Conservation (phyloP, 768 basidiomycete genomes). For the Russula emetica region DNA sequence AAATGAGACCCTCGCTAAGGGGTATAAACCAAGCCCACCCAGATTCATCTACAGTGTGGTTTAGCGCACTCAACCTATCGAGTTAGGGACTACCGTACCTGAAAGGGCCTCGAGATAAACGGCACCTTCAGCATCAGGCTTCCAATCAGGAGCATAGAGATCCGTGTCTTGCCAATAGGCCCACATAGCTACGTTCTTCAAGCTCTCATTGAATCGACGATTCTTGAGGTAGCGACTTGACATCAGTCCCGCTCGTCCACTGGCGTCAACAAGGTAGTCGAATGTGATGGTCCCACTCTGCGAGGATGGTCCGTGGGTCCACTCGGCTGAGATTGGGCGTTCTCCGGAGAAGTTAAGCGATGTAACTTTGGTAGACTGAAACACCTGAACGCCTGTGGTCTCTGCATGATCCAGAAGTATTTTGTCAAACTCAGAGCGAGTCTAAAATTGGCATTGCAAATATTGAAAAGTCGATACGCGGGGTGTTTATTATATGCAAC, state of each 20-base stretch:
- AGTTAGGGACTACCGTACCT: conserved; percentile 39
- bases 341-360: conserved; percentile 22
- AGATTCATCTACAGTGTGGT: conserved; percentile 39
- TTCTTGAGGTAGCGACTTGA: conserved; percentile 63
- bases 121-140: conserved; percentile 36
- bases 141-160: conserved; percentile 39
- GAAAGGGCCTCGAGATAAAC: conserved; percentile 56
- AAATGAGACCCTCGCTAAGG: conserved; percentile 45
- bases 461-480: not conserved
- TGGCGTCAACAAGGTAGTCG: conserved; percentile 67
- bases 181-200: conserved; percentile 76
- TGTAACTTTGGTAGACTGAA: conserved; percentile 41
- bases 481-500: conserved; percentile 27
- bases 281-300: conserved; percentile 52
- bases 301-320: conserved; percentile 39
- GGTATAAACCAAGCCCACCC: conserved; percentile 62
- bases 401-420: conserved; percentile 54
- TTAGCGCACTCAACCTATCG: not conserved
- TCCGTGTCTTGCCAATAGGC: conserved; percentile 63
- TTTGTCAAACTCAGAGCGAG: conserved; percentile 56
- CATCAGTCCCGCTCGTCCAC: conserved; percentile 67
- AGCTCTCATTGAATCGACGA: conserved; percentile 58
- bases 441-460: conserved; percentile 33
- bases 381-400: conserved; percentile 45
- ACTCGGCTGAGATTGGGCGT: conserved; percentile 50